phyloP scores from a whole-genome alignment of 2,329 filamentous ascomycete genomes.

The Beauveria sp. region DNA sequence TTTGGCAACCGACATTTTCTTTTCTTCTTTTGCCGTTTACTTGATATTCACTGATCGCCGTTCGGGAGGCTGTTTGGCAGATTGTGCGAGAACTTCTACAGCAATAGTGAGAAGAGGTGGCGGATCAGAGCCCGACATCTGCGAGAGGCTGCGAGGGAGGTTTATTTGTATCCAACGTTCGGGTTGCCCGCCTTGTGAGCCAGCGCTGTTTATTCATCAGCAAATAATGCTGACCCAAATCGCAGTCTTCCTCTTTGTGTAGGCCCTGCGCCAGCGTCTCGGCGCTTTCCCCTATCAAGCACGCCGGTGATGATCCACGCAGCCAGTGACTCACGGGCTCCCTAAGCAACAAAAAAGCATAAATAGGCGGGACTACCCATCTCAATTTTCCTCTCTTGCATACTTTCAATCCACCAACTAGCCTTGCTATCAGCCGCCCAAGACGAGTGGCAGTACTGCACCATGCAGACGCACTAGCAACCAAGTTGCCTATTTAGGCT shows the following conservation, averaged over 20 bases:
- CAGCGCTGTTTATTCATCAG: background rate
- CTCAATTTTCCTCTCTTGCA: background rate
- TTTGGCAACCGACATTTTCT: background rate
- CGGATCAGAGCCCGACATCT: background rate
- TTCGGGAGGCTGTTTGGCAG: too few species aligned
- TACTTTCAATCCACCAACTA: background rate
- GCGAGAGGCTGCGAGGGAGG: background rate
- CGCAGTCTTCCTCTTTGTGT: background rate
- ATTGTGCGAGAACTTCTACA: too few species aligned
- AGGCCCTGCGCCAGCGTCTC: background rate
- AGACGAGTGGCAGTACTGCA: background rate
- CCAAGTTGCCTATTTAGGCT: constrained; percentile 1
- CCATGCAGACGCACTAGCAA: background rate
- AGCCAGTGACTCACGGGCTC: constrained; percentile 5
- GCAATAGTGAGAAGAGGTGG: too few species aligned
- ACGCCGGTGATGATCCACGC: constrained; percentile 6
- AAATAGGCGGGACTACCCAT: constrained; percentile 11
- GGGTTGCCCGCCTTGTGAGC: background rate
- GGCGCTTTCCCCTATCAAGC: constrained; percentile 2
- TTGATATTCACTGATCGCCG: background rate
- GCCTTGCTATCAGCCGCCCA: background rate
- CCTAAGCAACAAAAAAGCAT: constrained; percentile 4
- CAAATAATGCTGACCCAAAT: background rate
- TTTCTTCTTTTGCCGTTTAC: background rate
- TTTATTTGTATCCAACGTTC: background rate